Evolutionary conservation across 2,329 filamentous ascomycete genomes (phyloP), one percentile per base, ranked within the genome.

Genomic region (Aureobasidium uvarum): DNA sequence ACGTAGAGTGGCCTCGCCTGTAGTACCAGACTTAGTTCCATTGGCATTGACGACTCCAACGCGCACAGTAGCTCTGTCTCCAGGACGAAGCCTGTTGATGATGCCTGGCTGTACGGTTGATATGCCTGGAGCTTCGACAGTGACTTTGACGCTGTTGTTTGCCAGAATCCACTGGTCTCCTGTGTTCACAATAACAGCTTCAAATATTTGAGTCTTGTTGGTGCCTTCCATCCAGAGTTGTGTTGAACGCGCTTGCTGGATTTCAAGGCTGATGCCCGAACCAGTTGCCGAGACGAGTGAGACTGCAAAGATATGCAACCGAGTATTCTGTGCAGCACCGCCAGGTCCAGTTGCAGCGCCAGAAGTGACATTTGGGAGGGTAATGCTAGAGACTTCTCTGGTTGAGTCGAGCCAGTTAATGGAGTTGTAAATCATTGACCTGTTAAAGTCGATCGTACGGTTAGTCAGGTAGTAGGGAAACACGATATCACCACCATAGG

Each of bases 181-280:
- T 10, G 75, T 67, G 52, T 79, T 79, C 52, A 76, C 77, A 62
- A 79, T 68, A 18, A 71, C 67, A n/a, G 76, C 72, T 56, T 78
- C 74, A 18, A 77, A 67, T 36, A 78, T 77, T 54, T 78, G 76
- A 13, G 74, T 74, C 65, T 78, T 78, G 54, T 78, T 74, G 2
- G 71, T 74, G 14, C 72, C 75, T 46, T 77, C 76, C 3, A 76
- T 65, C 77, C 77, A 78, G 67, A 76, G 76, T 62, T 78, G 74
- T 5, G 77, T 79, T 7, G 77, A 76, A n/a, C 77, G 73, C 5
- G 77, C 77, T 69, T 74, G 76, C 65, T 79, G 77, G 1, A 77
- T 71, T 25, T 74, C 70, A 23, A 79, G 66, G 36, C 55, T 63
- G 8, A 72, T 68, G 13, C 70, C 71, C 45, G 69, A 68, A 39